These are phyloP conservation scores for Metarhizium anisopliae DNA, from an alignment of 2,329 filamentous ascomycete species.

Conservation along the genomic window DNA sequence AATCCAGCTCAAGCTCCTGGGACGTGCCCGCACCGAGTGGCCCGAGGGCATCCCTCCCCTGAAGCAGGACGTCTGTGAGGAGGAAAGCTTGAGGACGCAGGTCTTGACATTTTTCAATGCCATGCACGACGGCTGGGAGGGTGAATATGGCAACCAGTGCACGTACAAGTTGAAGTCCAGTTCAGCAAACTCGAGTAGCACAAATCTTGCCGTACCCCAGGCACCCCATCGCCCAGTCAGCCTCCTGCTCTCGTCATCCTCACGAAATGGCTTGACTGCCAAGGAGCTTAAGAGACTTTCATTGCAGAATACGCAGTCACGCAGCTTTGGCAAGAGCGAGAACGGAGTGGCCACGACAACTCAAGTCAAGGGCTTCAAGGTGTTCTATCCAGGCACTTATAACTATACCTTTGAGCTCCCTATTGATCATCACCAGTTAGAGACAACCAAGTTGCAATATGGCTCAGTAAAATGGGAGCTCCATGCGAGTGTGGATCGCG, in stretches of 20 bases:
- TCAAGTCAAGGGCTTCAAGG: constrained; percentile 67
- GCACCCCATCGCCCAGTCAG: constrained; percentile 11
- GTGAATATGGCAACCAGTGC: constrained; percentile 55
- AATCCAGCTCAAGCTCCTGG: constrained; percentile 76
- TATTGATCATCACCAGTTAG: constrained; percentile 79
- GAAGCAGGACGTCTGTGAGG: constrained; percentile 76
- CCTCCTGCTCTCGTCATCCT: constrained; percentile 12
- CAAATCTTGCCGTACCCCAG: constrained; percentile 18
- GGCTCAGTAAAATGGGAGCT: constrained; percentile 84
- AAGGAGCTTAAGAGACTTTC: constrained; percentile 61
- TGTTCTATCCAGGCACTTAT: constrained; percentile 67
- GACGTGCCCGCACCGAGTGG: constrained; percentile 86
- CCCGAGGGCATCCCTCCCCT: constrained; percentile 88
- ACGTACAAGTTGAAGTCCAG: constrained; percentile 38
- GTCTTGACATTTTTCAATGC: constrained; percentile 91
- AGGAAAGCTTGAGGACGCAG: constrained; percentile 78
- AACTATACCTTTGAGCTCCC: constrained; percentile 75
- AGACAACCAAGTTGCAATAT: constrained; percentile 80
- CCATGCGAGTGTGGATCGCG: constrained; percentile 74
- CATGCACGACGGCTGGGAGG: constrained; percentile 50
- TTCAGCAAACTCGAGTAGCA: constrained; percentile 25
- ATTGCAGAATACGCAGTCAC: constrained; percentile 69
- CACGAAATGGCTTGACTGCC: constrained; percentile 22
- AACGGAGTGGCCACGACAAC: constrained; percentile 50
- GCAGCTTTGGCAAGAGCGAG: constrained; percentile 79